Base-by-base conservation (phyloP, 1,139 yeast species). In the Suzukiozyma palmioleophila region DNA sequence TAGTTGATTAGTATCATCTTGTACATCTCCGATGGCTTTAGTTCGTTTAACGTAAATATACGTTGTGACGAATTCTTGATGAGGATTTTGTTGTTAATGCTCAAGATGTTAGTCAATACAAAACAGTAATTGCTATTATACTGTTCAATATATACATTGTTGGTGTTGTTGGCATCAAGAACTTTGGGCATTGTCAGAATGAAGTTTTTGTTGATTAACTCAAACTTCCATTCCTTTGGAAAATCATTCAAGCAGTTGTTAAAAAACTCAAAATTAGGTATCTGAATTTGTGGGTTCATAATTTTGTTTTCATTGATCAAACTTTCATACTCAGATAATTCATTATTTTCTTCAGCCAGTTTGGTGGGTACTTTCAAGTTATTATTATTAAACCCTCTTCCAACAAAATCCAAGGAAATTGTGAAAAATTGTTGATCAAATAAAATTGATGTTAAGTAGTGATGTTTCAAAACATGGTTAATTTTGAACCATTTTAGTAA, bases 401-500 rank as follows among this genome's bases (percentile, higher is more conserved):
- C 62, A 33, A 77, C 51, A 45, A 63, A 67, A 35, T 75, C 66
- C 54, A 64, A 66, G 35, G 55, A 53, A 22, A 50, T 59, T n/a
- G 70, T 63, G 43, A 81, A 74, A 50, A 69, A 80, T 41, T 80
- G 78, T 8, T 83, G 76, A 57, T 94, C 98, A 58, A 84, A 85
- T 29, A 92, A 56, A 21, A 92, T 56, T 0, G 88, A 76, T 1
- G 84, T 62, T 11, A 92, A 63, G 53, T 83, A 86, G 56, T 89
- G 95, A 54, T 75, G 81, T 57, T 90, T 90, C 48, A 89, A 60
- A 2, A 88, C 66, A 58, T 92, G 96, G 38, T 80, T 83, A 10
- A 74, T 60, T 52, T 84, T 85, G 56, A 88, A 83, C 97, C 97
- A 92, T 50, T 73, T 74, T 26, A 83, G 57, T 24, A 92, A 56